Base-by-base conservation (phyloP, 2,329 filamentous ascomycete species). In the Leptosphaerulina australis region DNA sequence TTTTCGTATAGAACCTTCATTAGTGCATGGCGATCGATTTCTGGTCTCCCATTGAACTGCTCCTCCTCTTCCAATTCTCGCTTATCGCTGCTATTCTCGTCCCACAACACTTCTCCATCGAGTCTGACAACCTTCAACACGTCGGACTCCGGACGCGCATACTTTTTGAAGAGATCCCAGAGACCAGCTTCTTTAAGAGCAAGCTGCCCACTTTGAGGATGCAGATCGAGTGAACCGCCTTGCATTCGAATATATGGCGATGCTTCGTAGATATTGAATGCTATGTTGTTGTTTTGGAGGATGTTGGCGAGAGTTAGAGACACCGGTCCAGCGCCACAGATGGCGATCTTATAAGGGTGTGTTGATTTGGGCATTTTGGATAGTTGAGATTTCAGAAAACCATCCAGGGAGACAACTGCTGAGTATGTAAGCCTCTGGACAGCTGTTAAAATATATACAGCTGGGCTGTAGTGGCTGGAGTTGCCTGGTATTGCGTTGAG, bases 251-350 rank as follows among this genome's bases (percentile, higher is more conserved):
- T 3, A 72, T 33, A 20, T 4, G 58, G n/a, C 4, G 58, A 43
- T 9, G 62, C 45, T 79, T 69, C 66, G 57, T 78, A 85, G 20
- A 85, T 67, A 5, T 74, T 78, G 51, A 76, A 75, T 3, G 77
- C 64, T 38, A 82, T 71, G 37, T 70, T 67, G 48, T 77, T 70
- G n/a, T 74, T 64, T 39, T 79, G 71, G 6, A 85, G 76, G 26
- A 85, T 74, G 15, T 79, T 76, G 30, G 79, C 81, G 1, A 84
- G 72, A 36, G 77, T 79, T 33, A 79, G 77, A 53, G 80, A 80
- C 2, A 65, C 68, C 9, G 74, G 75, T 12, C 74, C 74, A 3
- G 62, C 70, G 45, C 73, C 73, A 22, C 75, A 58, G 36, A 76
- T 67, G 43, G 67, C 69, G 45, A 75, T 74, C 31, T 64, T 65